A percentile compares a stretch with the other conserved stretches of the same genome.
phyloP scores from a whole-genome alignment of 116 monocot species.

The Zostera marina region DNA sequence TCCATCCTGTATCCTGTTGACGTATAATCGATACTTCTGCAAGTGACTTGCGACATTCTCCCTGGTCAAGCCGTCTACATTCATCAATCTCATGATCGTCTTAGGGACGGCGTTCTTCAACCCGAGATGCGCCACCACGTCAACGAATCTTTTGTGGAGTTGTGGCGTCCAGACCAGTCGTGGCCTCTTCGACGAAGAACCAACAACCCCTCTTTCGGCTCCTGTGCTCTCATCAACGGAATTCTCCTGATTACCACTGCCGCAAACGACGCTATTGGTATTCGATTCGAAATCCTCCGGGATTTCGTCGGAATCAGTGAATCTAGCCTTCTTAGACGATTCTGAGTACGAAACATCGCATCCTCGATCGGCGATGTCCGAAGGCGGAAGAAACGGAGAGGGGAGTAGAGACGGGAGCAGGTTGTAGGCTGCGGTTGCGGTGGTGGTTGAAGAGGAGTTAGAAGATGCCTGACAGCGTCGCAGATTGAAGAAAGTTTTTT shows the following conservation, averaged over 20 bases:
- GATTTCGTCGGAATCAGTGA: not conserved
- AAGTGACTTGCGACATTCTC: constrained; percentile 58
- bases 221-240: constrained; percentile 10
- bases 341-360: not conserved
- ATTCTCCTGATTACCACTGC: constrained; percentile 1
- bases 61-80: constrained; percentile 33
- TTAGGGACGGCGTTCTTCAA: constrained; percentile 26
- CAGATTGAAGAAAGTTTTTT: constrained; percentile 1
- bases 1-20: constrained; percentile 24
- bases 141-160: constrained; percentile 40
- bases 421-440: not conserved
- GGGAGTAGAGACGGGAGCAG: not conserved
- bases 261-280: not conserved
- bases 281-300: constrained; percentile 14
- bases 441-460: not conserved
- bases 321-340: constrained; percentile 1
- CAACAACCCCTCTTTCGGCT: not conserved
- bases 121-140: constrained; percentile 32
- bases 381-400: not conserved
- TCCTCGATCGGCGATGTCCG: constrained; percentile 2
- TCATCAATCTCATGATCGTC: constrained; percentile 22
- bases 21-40: constrained; percentile 37
- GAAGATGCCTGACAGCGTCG: constrained; percentile 3
- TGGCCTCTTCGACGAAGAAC: constrained; percentile 19
- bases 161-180: constrained; percentile 26